A percentile compares a stretch with the other conserved stretches of the same genome.
phyloP scores from a whole-genome alignment of 1,284 basidiomycete species.

The Leucocoprinus gongylophorus region DNA sequence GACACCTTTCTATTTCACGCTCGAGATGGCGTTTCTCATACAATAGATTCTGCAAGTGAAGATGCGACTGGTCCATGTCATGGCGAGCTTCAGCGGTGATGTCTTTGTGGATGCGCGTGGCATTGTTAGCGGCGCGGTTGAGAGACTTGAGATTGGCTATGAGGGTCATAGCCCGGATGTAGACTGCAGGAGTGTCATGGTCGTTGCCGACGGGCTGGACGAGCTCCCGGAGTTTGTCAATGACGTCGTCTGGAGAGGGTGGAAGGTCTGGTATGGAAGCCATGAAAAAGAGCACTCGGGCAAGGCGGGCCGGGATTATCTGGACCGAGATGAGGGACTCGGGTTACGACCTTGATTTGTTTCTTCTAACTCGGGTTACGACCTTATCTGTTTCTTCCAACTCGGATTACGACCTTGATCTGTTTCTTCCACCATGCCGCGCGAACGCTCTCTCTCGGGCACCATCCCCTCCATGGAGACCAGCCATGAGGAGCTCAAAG shows the following conservation, averaged over 20 bases:
- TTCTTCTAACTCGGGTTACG: constrained; percentile 4
- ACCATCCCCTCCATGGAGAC: constrained; percentile 86
- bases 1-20: constrained; percentile 80
- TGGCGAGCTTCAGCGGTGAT: constrained; percentile 66
- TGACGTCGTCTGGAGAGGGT: constrained; percentile 41
- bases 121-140: constrained; percentile 64
- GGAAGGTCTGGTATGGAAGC: constrained; percentile 19
- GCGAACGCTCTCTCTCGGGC: constrained; percentile 56
- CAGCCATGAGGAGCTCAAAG: constrained; percentile 63
- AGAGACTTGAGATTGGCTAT: constrained; percentile 68
- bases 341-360: not conserved
- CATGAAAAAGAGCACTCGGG: constrained; percentile 15
- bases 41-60: constrained; percentile 72
- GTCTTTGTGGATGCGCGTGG: constrained; percentile 62
- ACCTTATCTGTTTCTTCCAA: constrained; percentile 1
- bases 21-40: constrained; percentile 81
- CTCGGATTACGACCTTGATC: constrained; percentile 11
- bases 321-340: not conserved
- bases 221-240: constrained; percentile 56
- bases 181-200: constrained; percentile 46
- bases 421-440: constrained; percentile 31
- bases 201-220: constrained; percentile 39
- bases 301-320: not conserved
- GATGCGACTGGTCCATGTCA: constrained; percentile 78
- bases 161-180: constrained; percentile 62